These are phyloP conservation scores for Xylaria hypoxylon DNA, from an alignment of 2,329 filamentous ascomycete genomes.

Conservation along the genomic window DNA sequence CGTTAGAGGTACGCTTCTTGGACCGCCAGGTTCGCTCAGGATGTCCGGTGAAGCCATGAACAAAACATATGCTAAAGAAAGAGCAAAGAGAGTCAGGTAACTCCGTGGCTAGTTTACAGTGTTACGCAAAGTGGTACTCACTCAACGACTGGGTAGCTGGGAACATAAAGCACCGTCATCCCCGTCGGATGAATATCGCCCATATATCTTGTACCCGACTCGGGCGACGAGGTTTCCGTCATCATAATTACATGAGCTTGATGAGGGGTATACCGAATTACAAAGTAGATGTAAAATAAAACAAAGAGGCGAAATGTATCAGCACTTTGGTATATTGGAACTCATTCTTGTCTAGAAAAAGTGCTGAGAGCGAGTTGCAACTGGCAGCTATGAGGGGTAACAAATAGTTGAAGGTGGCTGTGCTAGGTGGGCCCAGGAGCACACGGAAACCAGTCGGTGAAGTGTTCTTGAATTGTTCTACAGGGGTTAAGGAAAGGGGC, in stretches of 20 bases:
- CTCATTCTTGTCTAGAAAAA: not conserved
- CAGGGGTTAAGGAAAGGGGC: no score
- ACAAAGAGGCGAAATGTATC: no score
- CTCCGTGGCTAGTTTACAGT: not conserved
- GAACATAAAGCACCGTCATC: constrained; percentile 29
- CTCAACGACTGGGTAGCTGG: constrained; percentile 20
- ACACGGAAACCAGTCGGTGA: not conserved
- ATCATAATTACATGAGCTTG: not conserved
- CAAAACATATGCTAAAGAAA: constrained; percentile 29
- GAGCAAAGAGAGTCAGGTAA: not conserved
- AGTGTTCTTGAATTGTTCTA: no score
- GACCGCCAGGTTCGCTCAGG: constrained; percentile 30
- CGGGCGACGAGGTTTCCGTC: not conserved
- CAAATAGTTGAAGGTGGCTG: not conserved
- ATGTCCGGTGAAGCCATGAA: constrained; percentile 36
- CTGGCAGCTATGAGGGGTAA: not conserved
- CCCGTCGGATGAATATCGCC: constrained; percentile 17
- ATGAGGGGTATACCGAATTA: not conserved
- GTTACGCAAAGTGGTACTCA: not conserved
- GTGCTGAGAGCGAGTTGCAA: not conserved
- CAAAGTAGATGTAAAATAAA: no score
- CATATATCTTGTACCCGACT: not conserved
- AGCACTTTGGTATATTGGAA: no score
- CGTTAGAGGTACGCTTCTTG: constrained; percentile 14
- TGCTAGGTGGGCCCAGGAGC: not conserved